Base-by-base conservation (phyloP, 2,329 filamentous ascomycete genomes). In the Elsinoe batatas region DNA sequence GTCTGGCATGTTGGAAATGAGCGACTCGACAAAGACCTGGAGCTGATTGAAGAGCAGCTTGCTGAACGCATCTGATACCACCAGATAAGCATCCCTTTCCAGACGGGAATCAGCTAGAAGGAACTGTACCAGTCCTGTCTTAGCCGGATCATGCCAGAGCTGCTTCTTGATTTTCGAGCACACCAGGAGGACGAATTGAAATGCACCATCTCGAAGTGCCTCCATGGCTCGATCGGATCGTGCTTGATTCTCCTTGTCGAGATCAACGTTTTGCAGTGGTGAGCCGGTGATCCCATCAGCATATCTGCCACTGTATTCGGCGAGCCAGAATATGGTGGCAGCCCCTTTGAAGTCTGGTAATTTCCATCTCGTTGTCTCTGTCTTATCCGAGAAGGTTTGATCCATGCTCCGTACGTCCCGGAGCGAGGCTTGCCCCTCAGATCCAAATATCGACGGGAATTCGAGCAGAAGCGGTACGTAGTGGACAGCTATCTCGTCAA, bases 1-100 rank as follows among this genome's bases (percentile, higher is more conserved):
- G 71, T 97, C 91, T 0, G 93, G 93, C 74, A 97, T 86, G 65
- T 98, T 95, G 0, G 89, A 88, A 62, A 98, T 94, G 67, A 95
- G 94, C 4, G 87, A 86, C 66, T 97, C 91, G 6, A 91, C 82
- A 65, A 97, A 95, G 0, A 80, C 79, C 67, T 97, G 91, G 8
- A 97, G 72, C 65, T 91, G 87, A 57, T 85, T 79, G 81, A 91
- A 88, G 26, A 95, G 71, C 18, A 85, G 74, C 5, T 76, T 67
- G 60, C 87, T 85, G 66, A 97, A 89, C 61, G 83, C 83, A 5
- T 79, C 75, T 3, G 87, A 84, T 56, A 91, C 88, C 1, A 79
- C 74, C 7, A 85, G 75, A 0, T 82, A 76, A 30, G 63, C 64
- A 38, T 95, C 81, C 71, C 3, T 83, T 74, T 35, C 95, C 72